Evolutionary conservation across 1,284 basidiomycete species (phyloP).

Genomic region (Pseudozyma tsukubaensis): DNA sequence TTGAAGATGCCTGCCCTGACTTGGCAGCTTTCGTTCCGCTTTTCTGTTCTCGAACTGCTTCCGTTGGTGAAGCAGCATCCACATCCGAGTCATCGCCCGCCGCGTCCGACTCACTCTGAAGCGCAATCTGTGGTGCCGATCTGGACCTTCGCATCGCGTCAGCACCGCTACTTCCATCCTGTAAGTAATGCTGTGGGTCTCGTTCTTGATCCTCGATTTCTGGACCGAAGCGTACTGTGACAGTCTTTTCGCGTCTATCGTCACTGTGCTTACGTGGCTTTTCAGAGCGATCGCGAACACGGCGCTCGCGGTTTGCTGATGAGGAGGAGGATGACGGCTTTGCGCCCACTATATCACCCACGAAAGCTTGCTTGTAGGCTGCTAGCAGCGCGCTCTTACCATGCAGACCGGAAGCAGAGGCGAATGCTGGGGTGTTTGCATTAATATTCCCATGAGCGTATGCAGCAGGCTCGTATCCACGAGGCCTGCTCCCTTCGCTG

Average conservation of each 20-base stretch:
- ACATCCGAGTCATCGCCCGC: neutral
- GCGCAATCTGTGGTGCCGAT: slow-evolving; percentile 29
- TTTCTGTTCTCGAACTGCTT: neutral
- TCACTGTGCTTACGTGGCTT: slow-evolving; percentile 21
- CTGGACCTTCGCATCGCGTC: slow-evolving; percentile 22
- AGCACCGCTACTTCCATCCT: neutral
- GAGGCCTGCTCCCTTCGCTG: neutral
- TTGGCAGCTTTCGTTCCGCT: neutral
- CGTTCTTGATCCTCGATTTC: neutral
- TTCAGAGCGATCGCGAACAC: slow-evolving; percentile 16
- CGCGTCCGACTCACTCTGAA: slow-evolving; percentile 2
- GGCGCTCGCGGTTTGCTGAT: slow-evolving; percentile 8
- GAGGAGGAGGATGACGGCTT: slow-evolving; percentile 8
- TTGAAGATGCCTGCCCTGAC: neutral
- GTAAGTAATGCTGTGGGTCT: neutral
- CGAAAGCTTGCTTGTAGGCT: slow-evolving; percentile 46
- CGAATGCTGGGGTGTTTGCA: slow-evolving; percentile 20
- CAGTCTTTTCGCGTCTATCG: slow-evolving; percentile 38
- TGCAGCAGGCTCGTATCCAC: neutral
- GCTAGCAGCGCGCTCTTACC: slow-evolving; percentile 35
- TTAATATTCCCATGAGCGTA: slow-evolving; percentile 19
- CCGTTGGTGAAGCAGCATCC: neutral
- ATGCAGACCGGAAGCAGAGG: slow-evolving; percentile 26
- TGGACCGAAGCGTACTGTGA: slow-evolving; percentile 35
- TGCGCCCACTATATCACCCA: neutral